Base-by-base conservation (phyloP, 768 basidiomycete species). In the Clavaria fumosa region DNA sequence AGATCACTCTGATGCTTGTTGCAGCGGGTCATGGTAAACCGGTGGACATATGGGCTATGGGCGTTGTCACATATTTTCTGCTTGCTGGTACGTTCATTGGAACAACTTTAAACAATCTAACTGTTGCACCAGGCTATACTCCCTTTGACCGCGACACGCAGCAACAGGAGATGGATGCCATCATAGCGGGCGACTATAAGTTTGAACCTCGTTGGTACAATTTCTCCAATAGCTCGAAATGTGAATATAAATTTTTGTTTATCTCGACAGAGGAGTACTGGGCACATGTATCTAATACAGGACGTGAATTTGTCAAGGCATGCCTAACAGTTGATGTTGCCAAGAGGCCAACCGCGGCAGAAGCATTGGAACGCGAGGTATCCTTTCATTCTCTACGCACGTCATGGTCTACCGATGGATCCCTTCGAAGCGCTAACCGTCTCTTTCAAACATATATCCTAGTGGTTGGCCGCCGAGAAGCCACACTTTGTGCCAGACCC, bases 31-130 rank as follows among this genome's bases (percentile, higher is more conserved):
- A 99, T 49, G 74, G 81, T 28, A 95, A 85, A 59, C 90, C 91
- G 6, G 91, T 95, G 12, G 93, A 93, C 50, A 61, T 93, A 39
- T 91, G 89, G 91, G 90, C 93, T 1, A 91, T 97, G 74, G 93
- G 93, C 26, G 93, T 99, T 34, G 91, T 99, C 56, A 84, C 93
- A 9, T 96, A 96, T 61, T 95, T 95, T 77, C 63, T 96, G 3
- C 77, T 96, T 20, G 60, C 62, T 3, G 44, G 43, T 41, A 22
- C 7, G 39, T 37, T 14, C 4, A 2, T 27, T 17, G 4, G 10
- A 5, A 7, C 31, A 7, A 11, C 23, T 31, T 30, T 9, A 9
- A 2, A 20, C 12, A 7, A 17, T 33, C n/a, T 0, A 17, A 2
- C 10, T 23, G 5, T 19, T 11, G n/a, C n/a, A 3, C 6, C 26